phyloP scores from a whole-genome alignment of 768 basidiomycete species.

The Pleurotus giganteus region DNA sequence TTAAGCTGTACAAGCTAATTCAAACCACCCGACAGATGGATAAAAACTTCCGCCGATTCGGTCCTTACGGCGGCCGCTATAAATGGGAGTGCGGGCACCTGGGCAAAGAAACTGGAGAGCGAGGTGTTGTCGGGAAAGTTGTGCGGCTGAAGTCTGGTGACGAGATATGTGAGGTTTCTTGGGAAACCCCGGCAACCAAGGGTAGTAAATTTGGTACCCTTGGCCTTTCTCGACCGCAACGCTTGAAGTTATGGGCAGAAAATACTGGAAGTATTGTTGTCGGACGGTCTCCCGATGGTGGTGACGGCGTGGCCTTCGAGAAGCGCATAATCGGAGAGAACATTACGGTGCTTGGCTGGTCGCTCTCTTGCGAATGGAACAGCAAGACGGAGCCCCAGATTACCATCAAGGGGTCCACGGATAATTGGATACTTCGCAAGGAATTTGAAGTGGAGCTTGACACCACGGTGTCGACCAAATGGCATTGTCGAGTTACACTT shows the following conservation, averaged over 20 bases:
- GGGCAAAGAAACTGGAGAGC: background rate
- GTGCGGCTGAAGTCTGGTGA: background rate
- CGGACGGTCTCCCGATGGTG: too few relatives aligned
- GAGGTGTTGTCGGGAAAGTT: background rate
- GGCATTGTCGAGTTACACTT: too few relatives aligned
- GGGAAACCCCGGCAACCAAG: background rate
- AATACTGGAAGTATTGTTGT: background rate
- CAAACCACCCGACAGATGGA: background rate
- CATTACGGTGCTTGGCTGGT: background rate
- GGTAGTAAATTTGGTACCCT: background rate
- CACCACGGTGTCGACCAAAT: too few relatives aligned
- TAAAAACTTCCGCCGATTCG: background rate
- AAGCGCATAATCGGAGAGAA: background rate
- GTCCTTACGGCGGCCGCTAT: background rate
- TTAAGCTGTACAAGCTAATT: background rate
- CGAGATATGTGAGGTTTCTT: background rate
- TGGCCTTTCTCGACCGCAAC: background rate
- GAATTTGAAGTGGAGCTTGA: too few relatives aligned
- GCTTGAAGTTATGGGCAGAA: background rate
- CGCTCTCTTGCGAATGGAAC: background rate
- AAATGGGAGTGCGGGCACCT: slow-evolving; percentile 3
- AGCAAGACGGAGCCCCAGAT: too few relatives aligned
- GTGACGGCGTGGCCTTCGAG: background rate
- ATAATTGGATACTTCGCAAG: too few relatives aligned
- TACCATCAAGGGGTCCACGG: too few relatives aligned